Base-by-base conservation (phyloP, 2,329 filamentous ascomycete species). In the Samsoniella hepiali region DNA sequence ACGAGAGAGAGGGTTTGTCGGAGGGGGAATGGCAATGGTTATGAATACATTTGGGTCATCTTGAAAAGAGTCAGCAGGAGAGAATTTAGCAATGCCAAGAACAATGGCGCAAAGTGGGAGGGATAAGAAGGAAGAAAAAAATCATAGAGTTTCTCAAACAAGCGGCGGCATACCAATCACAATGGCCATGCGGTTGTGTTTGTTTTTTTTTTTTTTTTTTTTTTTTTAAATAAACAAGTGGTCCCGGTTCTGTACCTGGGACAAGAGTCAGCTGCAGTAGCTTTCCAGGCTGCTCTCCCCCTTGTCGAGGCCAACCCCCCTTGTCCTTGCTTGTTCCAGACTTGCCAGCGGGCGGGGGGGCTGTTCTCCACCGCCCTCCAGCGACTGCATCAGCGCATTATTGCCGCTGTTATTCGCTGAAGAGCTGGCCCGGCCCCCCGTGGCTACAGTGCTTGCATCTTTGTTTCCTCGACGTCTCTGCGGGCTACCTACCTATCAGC, bases 361-460 rank as follows among this genome's bases (percentile, higher is more conserved):
- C 22, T 22, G 22, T 7, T 31, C 49, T 17, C 49, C 31, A 51
- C 29, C n/a, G 32, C 32, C 3, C 27, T 45, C 17, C 42, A 45
- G 42, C 42, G 42, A 9, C 11, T 55, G 22, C 8, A 17, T 56
- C 36, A 10, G 22, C 22, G 22, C 27, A 32, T 56, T 56, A 56
- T 56, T 56, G 38, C 53, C 53, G 53, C 38, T 56, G 53, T 42
- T 56, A 56, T 56, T 56, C 53, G 53, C 53, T 45, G 38, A 40
- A 13, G 38, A 11, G 13, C 10, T 3, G 11, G 15, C 38, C 15
- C 1, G 3, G 8, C 36, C 29, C 49, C 49, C 49, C 31, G 49
- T 51, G 17, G n/a, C 9, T 51, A 32, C 49, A 51, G 49, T 51
- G 49, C 49, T 51, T 51, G 49, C 49, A 34, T 51, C 38, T 22